phyloP scores from a whole-genome alignment of 345 rosid genomes.

The Lepidium didymum region DNA sequence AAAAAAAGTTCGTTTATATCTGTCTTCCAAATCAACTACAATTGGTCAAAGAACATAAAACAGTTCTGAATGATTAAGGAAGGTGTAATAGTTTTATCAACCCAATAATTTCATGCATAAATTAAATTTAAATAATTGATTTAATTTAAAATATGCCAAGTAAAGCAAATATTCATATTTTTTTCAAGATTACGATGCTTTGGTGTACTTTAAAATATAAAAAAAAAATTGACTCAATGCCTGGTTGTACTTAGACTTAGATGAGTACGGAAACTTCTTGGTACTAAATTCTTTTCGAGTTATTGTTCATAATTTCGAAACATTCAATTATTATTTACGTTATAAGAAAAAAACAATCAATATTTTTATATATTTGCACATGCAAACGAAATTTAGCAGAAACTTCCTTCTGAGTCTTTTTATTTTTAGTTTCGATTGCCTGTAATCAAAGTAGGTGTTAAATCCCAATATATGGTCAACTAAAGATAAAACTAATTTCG shows the following conservation, averaged over 20 bases:
- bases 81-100: neutral
- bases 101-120: neutral
- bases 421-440: neutral
- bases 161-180: slow-evolving; percentile 6
- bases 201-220: neutral
- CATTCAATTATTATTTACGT: slow-evolving; percentile 3
- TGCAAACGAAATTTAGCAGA: slow-evolving; percentile 26
- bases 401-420: slow-evolving; percentile 17
- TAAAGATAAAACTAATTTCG: neutral
- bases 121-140: neutral
- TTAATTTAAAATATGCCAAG: neutral
- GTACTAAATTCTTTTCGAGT: neutral
- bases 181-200: neutral
- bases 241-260: slow-evolving; percentile 18
- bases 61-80: slow-evolving; percentile 15
- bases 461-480: slow-evolving; percentile 16
- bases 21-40: neutral
- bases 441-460: slow-evolving; percentile 7
- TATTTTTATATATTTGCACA: slow-evolving; percentile 13
- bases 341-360: slow-evolving; percentile 14
- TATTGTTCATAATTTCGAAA: slow-evolving; percentile 10
- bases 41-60: slow-evolving; percentile 21
- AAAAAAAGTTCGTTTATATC: neutral
- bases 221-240: neutral
- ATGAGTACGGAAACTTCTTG: slow-evolving; percentile 24